Base-by-base conservation (phyloP, 2,329 filamentous ascomycete genomes). In the Phymatotrichopsis omnivora region DNA sequence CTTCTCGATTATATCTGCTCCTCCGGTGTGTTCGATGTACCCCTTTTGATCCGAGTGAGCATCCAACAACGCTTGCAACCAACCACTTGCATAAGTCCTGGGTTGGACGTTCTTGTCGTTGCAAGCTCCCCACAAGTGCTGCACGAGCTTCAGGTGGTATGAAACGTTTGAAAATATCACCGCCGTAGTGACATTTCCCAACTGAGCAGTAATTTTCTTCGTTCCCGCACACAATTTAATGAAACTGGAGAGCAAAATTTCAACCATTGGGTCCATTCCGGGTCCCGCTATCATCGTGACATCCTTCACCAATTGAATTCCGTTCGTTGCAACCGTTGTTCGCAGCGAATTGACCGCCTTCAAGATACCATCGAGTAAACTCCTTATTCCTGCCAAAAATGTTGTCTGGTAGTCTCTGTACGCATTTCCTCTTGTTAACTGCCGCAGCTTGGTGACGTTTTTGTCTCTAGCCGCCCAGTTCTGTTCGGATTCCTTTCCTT, bases 41-140 rank as follows among this genome's bases (percentile, higher is more conserved):
- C 69, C 75, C 65, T 86, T 93, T 64, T 94, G 84, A 52, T 76
- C 72, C 1, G 75, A 68, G 61, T 93, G 83, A 57, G 85, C 84
- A 56, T 73, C 79, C 29, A 98, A 66, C 16, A 96, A 64, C 1
- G 81, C 93, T 63, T 80, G 83, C 23, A 96, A 67, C 91, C 91
- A 98, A 6, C 74, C 79, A 2, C 82, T 72, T 2, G 80, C 81
- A 63, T 80, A 93, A 1, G 76, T 75, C 51, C 91, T 78, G 12
- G 87, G 81, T 60, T 91, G 82, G 2, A 87, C 80, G 60, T 95
- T 96, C 68, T 95, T 96, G 67, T 98, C 89, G 61, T 93, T 82
- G 52, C 76, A 82, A 19, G 89, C 87, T 42, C 69, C 67, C 68
- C 78, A 83, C 36, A 96, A 70, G 59, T 96, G 89, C 62, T 93